Percentiles rank a stretch among this genome's conserved stretches.
These are phyloP conservation scores for Rubus parviflorus DNA, from an alignment of 306 rosid species.

Conservation along the genomic window DNA sequence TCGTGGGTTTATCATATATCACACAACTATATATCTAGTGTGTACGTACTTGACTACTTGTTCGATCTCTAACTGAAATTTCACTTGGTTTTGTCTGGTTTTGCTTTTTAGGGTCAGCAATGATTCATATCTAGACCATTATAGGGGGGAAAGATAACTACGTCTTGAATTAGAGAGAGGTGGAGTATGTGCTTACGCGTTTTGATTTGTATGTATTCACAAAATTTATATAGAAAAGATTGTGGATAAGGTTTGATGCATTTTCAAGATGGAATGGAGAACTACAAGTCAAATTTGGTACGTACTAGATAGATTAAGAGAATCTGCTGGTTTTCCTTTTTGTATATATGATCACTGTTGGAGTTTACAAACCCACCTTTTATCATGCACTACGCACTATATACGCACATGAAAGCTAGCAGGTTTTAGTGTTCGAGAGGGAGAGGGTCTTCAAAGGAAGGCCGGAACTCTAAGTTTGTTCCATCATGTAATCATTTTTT, in stretches of 20 bases:
- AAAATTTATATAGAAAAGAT: background rate
- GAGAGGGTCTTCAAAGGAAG: background rate
- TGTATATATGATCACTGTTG: background rate
- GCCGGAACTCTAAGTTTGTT: background rate
- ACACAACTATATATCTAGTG: background rate
- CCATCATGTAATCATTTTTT: background rate
- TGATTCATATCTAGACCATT: constrained; percentile 13
- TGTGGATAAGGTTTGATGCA: background rate
- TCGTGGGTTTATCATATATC: background rate
- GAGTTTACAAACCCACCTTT: background rate
- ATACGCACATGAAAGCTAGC: background rate
- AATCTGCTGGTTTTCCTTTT: constrained; percentile 2
- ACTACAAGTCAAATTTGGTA: background rate
- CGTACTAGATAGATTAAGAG: background rate
- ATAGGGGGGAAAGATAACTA: background rate
- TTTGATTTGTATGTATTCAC: background rate
- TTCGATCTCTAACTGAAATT: background rate
- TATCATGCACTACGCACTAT: background rate
- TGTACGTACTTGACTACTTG: constrained; percentile 10
- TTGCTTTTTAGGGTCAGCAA: background rate
- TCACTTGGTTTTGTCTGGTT: constrained; percentile 19
- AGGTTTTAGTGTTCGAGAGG: background rate
- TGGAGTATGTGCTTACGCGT: background rate
- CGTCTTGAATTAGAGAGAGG: background rate
- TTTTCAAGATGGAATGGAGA: background rate